Evolutionary conservation across 176 grass and related monocot genomes (phyloP).

Genomic region (Ensete ventricosum): DNA sequence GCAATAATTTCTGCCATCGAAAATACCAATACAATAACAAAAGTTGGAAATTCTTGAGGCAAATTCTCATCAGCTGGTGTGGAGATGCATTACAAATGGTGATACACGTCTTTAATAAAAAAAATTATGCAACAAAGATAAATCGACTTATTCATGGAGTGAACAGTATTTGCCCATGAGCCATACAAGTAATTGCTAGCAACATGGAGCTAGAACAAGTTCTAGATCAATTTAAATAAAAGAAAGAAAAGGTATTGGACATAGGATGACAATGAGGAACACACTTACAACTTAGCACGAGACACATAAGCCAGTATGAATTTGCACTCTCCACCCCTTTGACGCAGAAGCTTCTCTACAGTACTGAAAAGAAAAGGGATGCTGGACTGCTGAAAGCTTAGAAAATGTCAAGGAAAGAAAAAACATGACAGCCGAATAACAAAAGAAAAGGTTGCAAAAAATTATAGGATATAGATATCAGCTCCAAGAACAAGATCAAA

Average conservation of each 20-base stretch:
- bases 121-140: too few relatives aligned
- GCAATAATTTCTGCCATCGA: not conserved
- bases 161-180: too few relatives aligned
- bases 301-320: slow-evolving; percentile 91
- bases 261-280: not conserved
- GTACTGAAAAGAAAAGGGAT: slow-evolving; percentile 73
- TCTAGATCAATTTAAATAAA: too few relatives aligned
- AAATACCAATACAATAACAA: not conserved
- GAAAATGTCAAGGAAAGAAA: slow-evolving; percentile 52
- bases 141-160: too few relatives aligned
- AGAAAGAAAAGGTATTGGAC: not conserved
- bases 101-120: too few relatives aligned
- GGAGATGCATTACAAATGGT: too few relatives aligned
- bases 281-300: slow-evolving; percentile 74
- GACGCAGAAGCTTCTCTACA: slow-evolving; percentile 58
- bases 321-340: slow-evolving; percentile 48
- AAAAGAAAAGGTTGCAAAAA: not conserved
- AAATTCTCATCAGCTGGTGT: not conserved
- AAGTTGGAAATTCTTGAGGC: not conserved
- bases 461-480: slow-evolving; percentile 97
- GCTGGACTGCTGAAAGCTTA: slow-evolving; percentile 97
- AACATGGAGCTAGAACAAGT: too few relatives aligned
- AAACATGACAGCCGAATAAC: slow-evolving; percentile 5
- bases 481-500: slow-evolving; percentile 94
- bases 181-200: too few relatives aligned